Conservation (phyloP, 208 protist species). For the Phytomonas sp. region DNA sequence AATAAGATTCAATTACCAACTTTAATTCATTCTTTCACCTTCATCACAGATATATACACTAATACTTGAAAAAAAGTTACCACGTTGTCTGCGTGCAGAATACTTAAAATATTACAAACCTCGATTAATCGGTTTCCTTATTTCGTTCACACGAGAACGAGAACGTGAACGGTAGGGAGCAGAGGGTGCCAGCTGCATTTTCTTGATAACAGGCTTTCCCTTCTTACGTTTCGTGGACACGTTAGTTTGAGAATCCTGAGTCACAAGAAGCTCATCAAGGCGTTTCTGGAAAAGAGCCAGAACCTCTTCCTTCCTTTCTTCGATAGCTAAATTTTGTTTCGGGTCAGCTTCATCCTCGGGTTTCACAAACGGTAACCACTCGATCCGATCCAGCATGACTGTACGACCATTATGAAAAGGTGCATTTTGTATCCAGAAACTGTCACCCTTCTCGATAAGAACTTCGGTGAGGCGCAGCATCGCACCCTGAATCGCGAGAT, state of each 20-base stretch:
- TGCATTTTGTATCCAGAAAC: constrained; percentile 67
- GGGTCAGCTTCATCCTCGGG: constrained; percentile 7
- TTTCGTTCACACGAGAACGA: constrained; percentile 20
- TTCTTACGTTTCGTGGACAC: constrained; percentile 37
- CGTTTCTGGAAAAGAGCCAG: constrained; percentile 49
- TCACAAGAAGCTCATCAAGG: constrained; percentile 38
- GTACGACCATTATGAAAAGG: constrained; percentile 75
- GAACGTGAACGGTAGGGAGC: constrained; percentile 45
- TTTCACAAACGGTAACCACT: constrained; percentile 50
- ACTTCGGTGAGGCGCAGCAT: constrained; percentile 44
- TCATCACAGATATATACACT: neutral
- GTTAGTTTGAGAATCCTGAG: constrained; percentile 15
- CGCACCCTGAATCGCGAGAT: constrained; percentile 42
- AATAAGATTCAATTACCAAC: neutral
- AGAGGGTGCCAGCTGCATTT: constrained; percentile 75
- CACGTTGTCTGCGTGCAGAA: neutral
- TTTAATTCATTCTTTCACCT: neutral
- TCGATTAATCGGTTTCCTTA: neutral
- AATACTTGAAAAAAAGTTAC: neutral
- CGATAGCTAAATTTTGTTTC: constrained; percentile 5
- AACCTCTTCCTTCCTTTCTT: constrained; percentile 25
- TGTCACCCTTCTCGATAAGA: constrained; percentile 41
- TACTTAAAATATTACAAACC: neutral
- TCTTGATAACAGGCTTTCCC: constrained; percentile 25
- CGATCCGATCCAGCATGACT: constrained; percentile 65